phyloP scores from a whole-genome alignment of 768 basidiomycete species.

The Psilocybe tampanensis region DNA sequence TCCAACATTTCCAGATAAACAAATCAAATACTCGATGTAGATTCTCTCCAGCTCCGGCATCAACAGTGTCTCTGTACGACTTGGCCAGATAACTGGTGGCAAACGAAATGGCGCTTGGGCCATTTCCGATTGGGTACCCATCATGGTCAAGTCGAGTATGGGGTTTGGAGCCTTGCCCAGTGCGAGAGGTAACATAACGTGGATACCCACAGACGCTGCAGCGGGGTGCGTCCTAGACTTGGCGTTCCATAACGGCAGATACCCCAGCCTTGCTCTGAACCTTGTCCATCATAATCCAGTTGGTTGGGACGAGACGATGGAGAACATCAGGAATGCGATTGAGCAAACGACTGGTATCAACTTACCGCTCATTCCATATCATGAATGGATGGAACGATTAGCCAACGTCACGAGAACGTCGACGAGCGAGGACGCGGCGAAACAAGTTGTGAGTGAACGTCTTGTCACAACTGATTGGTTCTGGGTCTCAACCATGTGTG shows the following conservation, averaged over 20 bases:
- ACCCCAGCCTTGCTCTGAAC: constrained; percentile 28
- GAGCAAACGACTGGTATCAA: background rate
- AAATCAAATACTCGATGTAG: constrained; percentile 12
- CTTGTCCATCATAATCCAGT: constrained; percentile 36
- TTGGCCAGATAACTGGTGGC: constrained; percentile 41
- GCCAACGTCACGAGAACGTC: constrained; percentile 2
- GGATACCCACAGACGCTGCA: constrained; percentile 32
- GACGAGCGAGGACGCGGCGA: constrained; percentile 1
- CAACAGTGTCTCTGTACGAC: constrained; percentile 30
- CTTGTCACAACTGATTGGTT: too few species aligned
- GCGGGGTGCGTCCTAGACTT: constrained; percentile 9
- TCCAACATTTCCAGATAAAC: background rate
- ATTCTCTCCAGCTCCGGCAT: constrained; percentile 32
- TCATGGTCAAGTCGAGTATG: constrained; percentile 37
- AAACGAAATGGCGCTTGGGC: constrained; percentile 39
- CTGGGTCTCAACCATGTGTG: too few species aligned
- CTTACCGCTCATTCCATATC: constrained; percentile 13
- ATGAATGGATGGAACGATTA: constrained; percentile 20
- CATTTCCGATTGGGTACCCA: constrained; percentile 40
- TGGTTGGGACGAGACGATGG: constrained; percentile 27
- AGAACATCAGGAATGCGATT: constrained; percentile 17
- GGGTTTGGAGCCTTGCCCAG: constrained; percentile 30
- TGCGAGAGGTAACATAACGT: constrained; percentile 32
- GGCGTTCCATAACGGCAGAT: constrained; percentile 8
- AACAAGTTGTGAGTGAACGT: constrained; percentile 15